These are phyloP conservation scores for Elymus sibiricus DNA, from an alignment of 176 grass and related monocot species.

Conservation along the genomic window DNA sequence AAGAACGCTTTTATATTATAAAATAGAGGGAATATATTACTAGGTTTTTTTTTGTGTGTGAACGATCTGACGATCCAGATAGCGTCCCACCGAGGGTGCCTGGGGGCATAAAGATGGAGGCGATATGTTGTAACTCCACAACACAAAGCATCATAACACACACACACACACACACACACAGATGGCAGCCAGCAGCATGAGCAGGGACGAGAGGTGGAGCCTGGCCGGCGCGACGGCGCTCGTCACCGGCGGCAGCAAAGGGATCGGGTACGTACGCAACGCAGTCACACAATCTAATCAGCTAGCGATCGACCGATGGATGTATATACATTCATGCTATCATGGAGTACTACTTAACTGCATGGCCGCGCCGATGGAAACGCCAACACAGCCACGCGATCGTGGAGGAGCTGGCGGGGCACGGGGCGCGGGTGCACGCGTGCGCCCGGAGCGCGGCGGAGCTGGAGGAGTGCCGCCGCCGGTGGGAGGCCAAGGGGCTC, in stretches of 20 bases:
- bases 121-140: too few relatives aligned
- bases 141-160: too few relatives aligned
- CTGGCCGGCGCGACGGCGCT: background rate
- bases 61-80: too few relatives aligned
- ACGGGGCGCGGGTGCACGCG: background rate
- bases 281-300: too few relatives aligned
- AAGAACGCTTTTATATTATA: too few relatives aligned
- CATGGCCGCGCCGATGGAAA: background rate
- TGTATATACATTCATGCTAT: too few relatives aligned
- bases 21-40: too few relatives aligned
- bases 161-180: background rate
- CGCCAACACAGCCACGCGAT: background rate
- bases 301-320: too few relatives aligned
- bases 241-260: conserved; percentile 7
- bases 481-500: background rate
- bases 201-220: background rate
- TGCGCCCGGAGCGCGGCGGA: background rate
- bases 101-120: too few relatives aligned
- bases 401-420: background rate
- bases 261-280: background rate
- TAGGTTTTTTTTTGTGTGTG: too few relatives aligned
- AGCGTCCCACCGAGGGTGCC: too few relatives aligned
- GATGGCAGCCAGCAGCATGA: background rate
- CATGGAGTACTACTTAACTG: background rate
- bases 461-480: conserved; percentile 3